A percentile compares a stretch with the other conserved stretches of the same genome.
Conservation (phyloP, 208 protist species). For the Hexamita inflata region DNA sequence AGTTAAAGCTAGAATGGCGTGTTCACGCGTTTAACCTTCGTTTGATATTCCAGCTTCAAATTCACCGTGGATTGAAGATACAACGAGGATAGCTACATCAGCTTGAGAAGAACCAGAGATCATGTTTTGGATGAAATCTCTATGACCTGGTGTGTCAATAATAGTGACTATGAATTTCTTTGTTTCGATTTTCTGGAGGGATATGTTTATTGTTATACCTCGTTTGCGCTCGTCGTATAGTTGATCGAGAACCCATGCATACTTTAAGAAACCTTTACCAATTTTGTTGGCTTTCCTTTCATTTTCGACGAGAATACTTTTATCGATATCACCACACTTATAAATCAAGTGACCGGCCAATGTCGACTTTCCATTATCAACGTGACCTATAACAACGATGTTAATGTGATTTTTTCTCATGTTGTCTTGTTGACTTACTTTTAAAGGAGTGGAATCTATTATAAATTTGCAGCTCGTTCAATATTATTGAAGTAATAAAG, state of each 20-base stretch:
- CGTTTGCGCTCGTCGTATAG: constrained; percentile 91
- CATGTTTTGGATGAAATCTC: constrained; percentile 99
- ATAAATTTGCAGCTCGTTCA: too few relatives aligned
- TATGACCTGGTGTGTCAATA: constrained; percentile 97
- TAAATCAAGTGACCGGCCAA: constrained; percentile 36
- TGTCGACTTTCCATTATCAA: constrained; percentile 37
- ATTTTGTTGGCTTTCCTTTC: neutral
- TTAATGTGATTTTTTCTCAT: constrained; percentile 14
- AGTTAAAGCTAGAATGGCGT: constrained; percentile 64
- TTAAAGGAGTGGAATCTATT: too few relatives aligned
- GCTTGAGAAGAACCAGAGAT: constrained; percentile 84
- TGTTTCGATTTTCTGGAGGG: constrained; percentile 91
- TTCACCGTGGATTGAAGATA: constrained; percentile 54
- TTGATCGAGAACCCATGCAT: constrained; percentile 93
- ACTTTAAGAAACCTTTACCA: constrained; percentile 69
- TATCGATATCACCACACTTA: constrained; percentile 30
- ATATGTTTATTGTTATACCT: constrained; percentile 95
- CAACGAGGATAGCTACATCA: constrained; percentile 66
- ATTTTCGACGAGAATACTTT: constrained; percentile 18
- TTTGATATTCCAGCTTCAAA: constrained; percentile 60
- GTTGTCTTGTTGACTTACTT: too few relatives aligned
- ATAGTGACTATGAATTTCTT: constrained; percentile 89
- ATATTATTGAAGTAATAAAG: too few relatives aligned
- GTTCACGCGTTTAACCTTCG: constrained; percentile 69
- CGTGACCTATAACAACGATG: constrained; percentile 38